Base-by-base conservation (phyloP, 1,284 basidiomycete genomes). In the Amylostereum chailletii region DNA sequence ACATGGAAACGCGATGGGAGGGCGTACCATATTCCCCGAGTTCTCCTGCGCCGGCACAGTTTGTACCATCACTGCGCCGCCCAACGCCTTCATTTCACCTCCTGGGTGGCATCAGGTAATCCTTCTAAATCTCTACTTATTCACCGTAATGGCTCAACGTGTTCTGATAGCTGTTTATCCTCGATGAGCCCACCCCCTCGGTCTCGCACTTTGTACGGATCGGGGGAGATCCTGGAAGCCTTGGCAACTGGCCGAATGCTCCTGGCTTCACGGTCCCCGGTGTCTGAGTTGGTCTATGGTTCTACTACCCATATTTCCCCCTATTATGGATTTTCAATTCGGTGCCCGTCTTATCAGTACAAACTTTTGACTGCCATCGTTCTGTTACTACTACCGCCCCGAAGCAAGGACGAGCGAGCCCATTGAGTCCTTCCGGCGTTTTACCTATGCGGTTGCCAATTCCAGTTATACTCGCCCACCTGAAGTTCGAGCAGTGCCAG, bases 1-100 rank as follows among this genome's bases (percentile, higher is more conserved):
- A 0, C 85, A 88, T 57, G 85, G 84, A n/a, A 86, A 86, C 57
- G 68, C 76, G 2, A 86, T 87, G 82, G 84, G 83, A 3, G 71
- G 75, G 3, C 71, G 85, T 42, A 82, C 78, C 1, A 67, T 87
- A 54, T 86, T 87, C 71, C 86, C 84, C 1, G 72, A 65, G 4
- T 82, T 86, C 63, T 67, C 69, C 0, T 87, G 86, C 64, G 48
- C 63, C 3, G 82, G 82, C 3, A 80, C 70, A 43, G 72, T 71
- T 4, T 86, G 86, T 55, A 79, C 74, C 0, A 76, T 90, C 58
- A 77, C 72, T 2, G 83, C 82, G 0, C 87, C 86, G 3, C 84
- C 84, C 0, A 79, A 82, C 53, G 65, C 74, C 11, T 66, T 70
- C 53, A 68, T 89, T 29, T 79, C 80, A n/a, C 86, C 86, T 7